These are phyloP conservation scores for Onygena corvina DNA, from an alignment of 2,329 filamentous ascomycete species.

Conservation along the genomic window DNA sequence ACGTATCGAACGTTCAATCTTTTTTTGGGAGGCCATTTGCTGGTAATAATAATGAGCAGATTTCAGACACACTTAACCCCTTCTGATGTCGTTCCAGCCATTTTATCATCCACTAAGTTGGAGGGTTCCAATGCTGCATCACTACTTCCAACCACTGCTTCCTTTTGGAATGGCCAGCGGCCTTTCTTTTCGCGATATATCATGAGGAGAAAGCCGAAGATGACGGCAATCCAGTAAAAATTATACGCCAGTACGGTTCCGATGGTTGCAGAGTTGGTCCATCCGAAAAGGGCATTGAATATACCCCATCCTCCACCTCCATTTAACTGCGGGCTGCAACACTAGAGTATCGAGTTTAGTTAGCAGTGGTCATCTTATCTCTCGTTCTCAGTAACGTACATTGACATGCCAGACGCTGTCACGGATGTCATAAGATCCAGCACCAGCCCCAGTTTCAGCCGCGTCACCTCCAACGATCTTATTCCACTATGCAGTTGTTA, in stretches of 20 bases:
- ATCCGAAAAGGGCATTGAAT: conserved; percentile 75
- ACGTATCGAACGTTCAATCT: background rate
- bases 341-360: conserved; percentile 37
- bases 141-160: background rate
- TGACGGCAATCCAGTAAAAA: conserved; percentile 68
- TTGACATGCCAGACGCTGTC: conserved; percentile 13
- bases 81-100: background rate
- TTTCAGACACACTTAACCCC: background rate
- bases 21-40: too few relatives aligned
- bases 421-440: conserved; percentile 10
- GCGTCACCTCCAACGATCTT: conserved; percentile 10
- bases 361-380: background rate
- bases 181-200: conserved; percentile 18
- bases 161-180: conserved; percentile 14
- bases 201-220: conserved; percentile 50
- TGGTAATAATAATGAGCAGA: too few relatives aligned
- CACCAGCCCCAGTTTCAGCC: conserved; percentile 8
- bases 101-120: background rate
- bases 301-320: conserved; percentile 74
- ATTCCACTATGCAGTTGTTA: conserved; percentile 10
- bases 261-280: conserved; percentile 79
- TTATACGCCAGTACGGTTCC: conserved; percentile 82
- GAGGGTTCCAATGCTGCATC: background rate
- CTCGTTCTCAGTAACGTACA: background rate
- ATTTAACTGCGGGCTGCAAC: conserved; percentile 61